Evolutionary conservation across 2,329 filamentous ascomycete species (phyloP).

Genomic region (Aspergillus texensis): DNA sequence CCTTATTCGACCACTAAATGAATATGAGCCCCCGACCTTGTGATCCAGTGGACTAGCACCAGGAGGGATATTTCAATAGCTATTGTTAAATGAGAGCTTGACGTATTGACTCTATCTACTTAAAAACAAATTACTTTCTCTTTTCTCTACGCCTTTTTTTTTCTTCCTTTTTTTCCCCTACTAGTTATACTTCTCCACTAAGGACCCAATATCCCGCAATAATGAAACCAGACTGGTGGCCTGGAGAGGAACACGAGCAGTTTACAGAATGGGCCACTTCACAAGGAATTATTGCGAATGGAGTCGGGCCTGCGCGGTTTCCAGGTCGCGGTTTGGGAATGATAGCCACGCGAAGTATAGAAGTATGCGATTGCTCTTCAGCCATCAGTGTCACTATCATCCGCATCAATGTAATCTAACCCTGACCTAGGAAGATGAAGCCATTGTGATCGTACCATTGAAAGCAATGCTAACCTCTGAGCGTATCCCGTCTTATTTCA

Average conservation of each 20-base stretch:
- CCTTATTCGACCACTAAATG: background rate
- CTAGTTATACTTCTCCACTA: background rate
- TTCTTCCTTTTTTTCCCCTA: background rate
- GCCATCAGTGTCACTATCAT: background rate
- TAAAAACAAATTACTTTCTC: background rate
- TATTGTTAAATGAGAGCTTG: background rate
- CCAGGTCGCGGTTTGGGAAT: slow-evolving; percentile 77
- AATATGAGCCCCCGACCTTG: background rate
- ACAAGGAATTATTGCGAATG: slow-evolving; percentile 68
- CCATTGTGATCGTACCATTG: slow-evolving; percentile 67
- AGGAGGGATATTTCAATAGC: background rate
- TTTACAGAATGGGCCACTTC: slow-evolving; percentile 70
- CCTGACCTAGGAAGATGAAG: slow-evolving; percentile 55
- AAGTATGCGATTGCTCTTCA: slow-evolving; percentile 50
- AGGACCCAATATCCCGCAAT: slow-evolving; percentile 2
- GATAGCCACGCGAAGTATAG: slow-evolving; percentile 66
- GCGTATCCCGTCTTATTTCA: slow-evolving; percentile 59
- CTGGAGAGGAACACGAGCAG: slow-evolving; percentile 46
- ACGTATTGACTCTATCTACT: background rate
- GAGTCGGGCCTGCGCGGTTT: slow-evolving; percentile 67
- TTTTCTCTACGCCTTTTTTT: background rate
- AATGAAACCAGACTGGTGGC: slow-evolving; percentile 34
- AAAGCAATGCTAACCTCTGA: slow-evolving; percentile 66
- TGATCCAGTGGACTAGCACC: background rate
- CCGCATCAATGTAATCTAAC: slow-evolving; percentile 3